Evolutionary conservation across 2,329 filamentous ascomycete genomes (phyloP).

Genomic region (Neonectria ditissima): DNA sequence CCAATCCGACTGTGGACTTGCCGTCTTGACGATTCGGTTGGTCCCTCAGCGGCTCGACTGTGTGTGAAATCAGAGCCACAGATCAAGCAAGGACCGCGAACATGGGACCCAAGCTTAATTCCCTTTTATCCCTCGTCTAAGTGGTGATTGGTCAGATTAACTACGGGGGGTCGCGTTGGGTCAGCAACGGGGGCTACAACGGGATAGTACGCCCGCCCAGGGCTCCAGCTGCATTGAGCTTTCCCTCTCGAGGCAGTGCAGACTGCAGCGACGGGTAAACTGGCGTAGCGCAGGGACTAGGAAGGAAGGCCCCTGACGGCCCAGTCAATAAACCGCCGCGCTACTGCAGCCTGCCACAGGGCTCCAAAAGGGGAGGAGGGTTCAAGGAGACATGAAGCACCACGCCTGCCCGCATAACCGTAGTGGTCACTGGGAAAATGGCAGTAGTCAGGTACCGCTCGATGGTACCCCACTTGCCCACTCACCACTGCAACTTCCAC

Average conservation of each 20-base stretch:
- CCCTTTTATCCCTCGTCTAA: neutral
- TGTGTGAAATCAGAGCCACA: neutral
- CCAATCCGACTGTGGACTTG: neutral
- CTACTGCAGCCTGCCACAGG: conserved; percentile 42
- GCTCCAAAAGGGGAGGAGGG: neutral
- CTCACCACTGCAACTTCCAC: conserved; percentile 10
- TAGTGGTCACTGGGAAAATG: no score
- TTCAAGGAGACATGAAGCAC: no score
- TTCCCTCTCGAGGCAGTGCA: neutral
- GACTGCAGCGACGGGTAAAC: no score
- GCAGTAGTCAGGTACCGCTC: conserved; percentile 20
- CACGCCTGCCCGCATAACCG: neutral
- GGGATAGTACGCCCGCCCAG: neutral
- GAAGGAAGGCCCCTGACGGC: conserved; percentile 13
- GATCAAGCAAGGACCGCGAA: neutral
- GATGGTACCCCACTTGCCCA: conserved; percentile 3
- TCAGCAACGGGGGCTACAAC: neutral
- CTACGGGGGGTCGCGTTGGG: neutral
- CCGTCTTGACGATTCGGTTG: neutral
- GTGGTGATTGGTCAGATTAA: neutral
- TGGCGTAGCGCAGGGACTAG: neutral
- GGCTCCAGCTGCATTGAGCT: neutral
- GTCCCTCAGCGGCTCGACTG: neutral
- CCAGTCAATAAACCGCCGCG: conserved; percentile 46
- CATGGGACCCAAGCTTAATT: neutral